A percentile compares a stretch with the other conserved stretches of the same genome.
Conservation (phyloP, 306 rosid species). For the Cicer pinnatifidum region DNA sequence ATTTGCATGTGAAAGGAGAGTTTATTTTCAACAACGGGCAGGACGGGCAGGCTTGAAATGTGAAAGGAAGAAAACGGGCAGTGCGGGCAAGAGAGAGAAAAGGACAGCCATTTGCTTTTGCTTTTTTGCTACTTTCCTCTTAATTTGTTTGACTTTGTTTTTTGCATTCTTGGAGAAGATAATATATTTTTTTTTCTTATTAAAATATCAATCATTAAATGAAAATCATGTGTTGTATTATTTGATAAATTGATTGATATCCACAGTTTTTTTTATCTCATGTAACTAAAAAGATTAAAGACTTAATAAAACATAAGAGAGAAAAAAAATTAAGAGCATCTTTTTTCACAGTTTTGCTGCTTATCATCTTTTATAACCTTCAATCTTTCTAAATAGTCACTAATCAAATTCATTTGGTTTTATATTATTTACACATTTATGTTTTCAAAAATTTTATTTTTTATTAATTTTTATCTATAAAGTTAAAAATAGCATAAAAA, state of each 20-base stretch:
- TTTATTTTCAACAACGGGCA: constrained; percentile 51
- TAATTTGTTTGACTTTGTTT: constrained; percentile 52
- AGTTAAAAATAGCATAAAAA: too few species aligned
- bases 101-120: constrained; percentile 52
- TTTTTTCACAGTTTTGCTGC: too few species aligned
- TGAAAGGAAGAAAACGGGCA: constrained; percentile 45
- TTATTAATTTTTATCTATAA: too few species aligned
- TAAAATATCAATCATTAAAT: constrained; percentile 26
- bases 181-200: constrained; percentile 34
- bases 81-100: constrained; percentile 57
- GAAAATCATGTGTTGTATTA: constrained; percentile 33
- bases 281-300: too few species aligned
- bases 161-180: constrained; percentile 38
- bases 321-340: too few species aligned
- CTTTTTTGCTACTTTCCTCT: constrained; percentile 42
- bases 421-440: too few species aligned
- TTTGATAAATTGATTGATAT: constrained; percentile 5
- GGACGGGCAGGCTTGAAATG: constrained; percentile 49
- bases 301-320: too few species aligned
- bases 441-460: too few species aligned
- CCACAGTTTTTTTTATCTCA: neutral
- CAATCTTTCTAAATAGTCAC: too few species aligned
- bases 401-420: too few species aligned
- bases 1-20: constrained; percentile 55
- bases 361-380: too few species aligned